phyloP scores from a whole-genome alignment of 306 rosid genomes.

The Pterocarpus macrocarpus region DNA sequence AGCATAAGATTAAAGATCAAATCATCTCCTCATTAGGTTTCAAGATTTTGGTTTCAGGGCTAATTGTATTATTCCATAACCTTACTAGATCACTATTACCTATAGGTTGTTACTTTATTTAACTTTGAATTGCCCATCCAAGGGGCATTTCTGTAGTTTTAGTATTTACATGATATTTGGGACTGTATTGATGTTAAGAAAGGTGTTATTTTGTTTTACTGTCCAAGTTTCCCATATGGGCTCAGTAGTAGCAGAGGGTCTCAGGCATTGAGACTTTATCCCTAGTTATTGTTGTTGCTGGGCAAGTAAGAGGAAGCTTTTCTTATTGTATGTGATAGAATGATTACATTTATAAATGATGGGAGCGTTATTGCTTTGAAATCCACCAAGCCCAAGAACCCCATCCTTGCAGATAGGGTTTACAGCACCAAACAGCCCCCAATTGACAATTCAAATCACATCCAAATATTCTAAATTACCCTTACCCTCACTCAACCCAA shows the following conservation, averaged over 20 bases:
- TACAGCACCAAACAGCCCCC: background rate
- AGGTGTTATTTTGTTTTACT: background rate
- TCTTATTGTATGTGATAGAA: background rate
- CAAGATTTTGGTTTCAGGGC: background rate
- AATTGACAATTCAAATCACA: background rate
- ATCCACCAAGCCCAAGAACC: conserved; percentile 7
- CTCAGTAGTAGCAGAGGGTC: conserved; percentile 5
- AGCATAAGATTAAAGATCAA: conserved; percentile 37
- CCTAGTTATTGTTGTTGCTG: background rate
- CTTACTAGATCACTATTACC: background rate
- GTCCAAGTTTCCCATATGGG: conserved; percentile 34
- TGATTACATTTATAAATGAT: background rate
- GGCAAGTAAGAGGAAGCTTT: background rate
- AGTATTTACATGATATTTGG: background rate
- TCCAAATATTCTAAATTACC: background rate
- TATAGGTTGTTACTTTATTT: conserved; percentile 23
- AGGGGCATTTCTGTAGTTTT: background rate
- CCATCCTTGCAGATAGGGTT: background rate
- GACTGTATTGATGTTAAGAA: background rate
- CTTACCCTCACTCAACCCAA: background rate
- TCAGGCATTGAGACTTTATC: background rate
- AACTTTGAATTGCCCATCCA: conserved; percentile 9
- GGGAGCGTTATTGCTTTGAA: background rate
- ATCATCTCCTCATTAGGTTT: conserved; percentile 37
- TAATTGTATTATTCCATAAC: conserved; percentile 8